Evolutionary conservation across 2,329 filamentous ascomycete species (phyloP), one percentile per base, ranked within the genome.

Genomic region (Aspergillus carbonarius): DNA sequence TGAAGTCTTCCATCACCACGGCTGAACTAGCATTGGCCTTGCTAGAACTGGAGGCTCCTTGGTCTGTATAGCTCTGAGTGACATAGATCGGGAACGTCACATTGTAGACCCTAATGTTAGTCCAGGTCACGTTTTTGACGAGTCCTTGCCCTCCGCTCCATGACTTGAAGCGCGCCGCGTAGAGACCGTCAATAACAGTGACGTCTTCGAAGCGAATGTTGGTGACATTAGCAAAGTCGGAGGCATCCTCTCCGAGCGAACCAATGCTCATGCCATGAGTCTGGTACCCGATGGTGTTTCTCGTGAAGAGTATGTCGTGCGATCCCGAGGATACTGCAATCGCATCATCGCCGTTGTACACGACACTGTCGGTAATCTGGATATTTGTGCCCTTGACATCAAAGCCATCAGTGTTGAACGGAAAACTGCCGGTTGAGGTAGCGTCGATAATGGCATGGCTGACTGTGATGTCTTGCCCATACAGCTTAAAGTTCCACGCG

Each of bases 31-130:
- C 68, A 60, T 78, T 77, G 1, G 67, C 69, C 15, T 60, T 66
- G 7, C 67, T 59, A 0, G 70, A 65, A 32, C 71, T 68, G 2
- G 62, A 67, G 27, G 62, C 68, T n/a, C 68, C 71, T 62, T 80
- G 77, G 55, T 80, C 74, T 60, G 67, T 65, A 63, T 80, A 80
- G 39, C 72, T 78, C 65, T 80, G 77, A 2, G 77, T 79, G n/a
- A 79, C 76, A 56, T 78, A 79, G 55, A 79, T 76, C 1, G 78
- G 78, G 60, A 80, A 80, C 0, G 77, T 75, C 30, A 80, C 78
- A 57, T 80, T 80, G 63, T 74, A 75, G 12, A 73, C 61, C 5
- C 74, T 65, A 54, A 80, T 77, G 59, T 80, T 77, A 53, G 70
- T 73, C 78, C 78, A 80, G 32, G 72, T 76, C 46, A 81, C 70